Evolutionary conservation across 495 filamentous ascomycete genomes (phyloP), one percentile per base, ranked within the genome.

Genomic region (Talaromyces ruber): DNA sequence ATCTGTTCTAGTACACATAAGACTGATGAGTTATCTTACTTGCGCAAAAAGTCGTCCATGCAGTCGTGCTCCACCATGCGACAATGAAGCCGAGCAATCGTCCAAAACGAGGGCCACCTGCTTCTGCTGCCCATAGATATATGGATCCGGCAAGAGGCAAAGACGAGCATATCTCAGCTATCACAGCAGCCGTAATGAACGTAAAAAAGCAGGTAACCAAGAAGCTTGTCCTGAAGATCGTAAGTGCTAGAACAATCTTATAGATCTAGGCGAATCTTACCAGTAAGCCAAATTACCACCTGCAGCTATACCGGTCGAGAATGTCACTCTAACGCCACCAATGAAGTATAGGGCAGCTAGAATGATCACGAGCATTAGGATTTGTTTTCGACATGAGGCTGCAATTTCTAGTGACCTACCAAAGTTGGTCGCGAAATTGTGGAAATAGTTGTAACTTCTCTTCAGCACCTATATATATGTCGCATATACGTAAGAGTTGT

Each of bases 41-140:
- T 7, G 78, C 78, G 64, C 76, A 79, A 63, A 84, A 82, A 4
- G 81, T 84, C 22, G 81, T 84, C 81, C 81, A 84, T 6, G 81
- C 81, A 2, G 81, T 84, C 9, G 80, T 82, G 69, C 79, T 82
- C 81, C 81, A 84, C 81, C 80, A 84, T 4, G 81, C 81, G 26
- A 82, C 81, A 34, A 81, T 70, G 64, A 84, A 82, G 8, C 81
- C 81, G 39, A 84, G 68, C 1, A 84, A 70, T 45, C 81, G 67
- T 7, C 81, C 81, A 65, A 74, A 84, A 24, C 74, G 71, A 34
- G 78, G 78, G 26, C 81, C 81, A 43, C 81, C 81, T 8, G 80
- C 72, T 65, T 84, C 80, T n/a, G 81, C 81, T 26, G 81, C 81
- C 81, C 81, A 84, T 39, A 82, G 71, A 57, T 82, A 84, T 62